Evolutionary conservation across 768 basidiomycete genomes (phyloP), one percentile per base, ranked within the genome.

Genomic region (Podaxis mareebaensis): DNA sequence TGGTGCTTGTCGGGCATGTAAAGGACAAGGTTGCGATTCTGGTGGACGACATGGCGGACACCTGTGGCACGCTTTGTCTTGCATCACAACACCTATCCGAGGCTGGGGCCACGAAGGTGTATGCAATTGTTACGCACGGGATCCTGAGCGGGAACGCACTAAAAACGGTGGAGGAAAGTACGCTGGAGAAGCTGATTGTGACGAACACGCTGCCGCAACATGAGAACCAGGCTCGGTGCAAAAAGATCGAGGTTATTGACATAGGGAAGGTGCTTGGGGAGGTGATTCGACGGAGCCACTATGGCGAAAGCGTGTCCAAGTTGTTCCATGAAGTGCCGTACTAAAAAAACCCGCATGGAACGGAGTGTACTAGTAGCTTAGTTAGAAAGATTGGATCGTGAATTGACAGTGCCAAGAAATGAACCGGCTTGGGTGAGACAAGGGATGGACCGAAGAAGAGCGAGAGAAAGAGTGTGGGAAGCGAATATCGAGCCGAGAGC

Each of bases 1-100:
- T 96, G 95, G 86, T 95, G 61, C 87, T 99, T 57, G 96, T 99
- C 51, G 97, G 97, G 1, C 89, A 94, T 70, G 95, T 96, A 66
- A 88, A 86, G 72, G 95, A 89, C 73, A 95, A 98, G 79, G 83
- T 88, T 48, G 97, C 96, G 59, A 95, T 99, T 63, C 81, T 99
- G 30, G 92, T 99, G 51, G 97, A 99, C 80, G 97, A 99, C 80
- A 98, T 99, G 95, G 94, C 95, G 33, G 94, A 96, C 76, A 96
- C 95, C 48, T 96, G 94, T 70, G 94, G 94, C 58, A 99, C 97
- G 64, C 85, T 99, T 65, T 90, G 91, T 68, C 83, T 98, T 60
- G 97, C 97, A 0, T 94, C 96, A 6, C 82, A 85, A 67, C 93
- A 97, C 66, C 83, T 99, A 61, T 79, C 88, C 36, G 94, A 97